Evolutionary conservation across 306 rosid genomes (phyloP), one percentile per base, ranked within the genome.

Genomic region (Trifolium repens): DNA sequence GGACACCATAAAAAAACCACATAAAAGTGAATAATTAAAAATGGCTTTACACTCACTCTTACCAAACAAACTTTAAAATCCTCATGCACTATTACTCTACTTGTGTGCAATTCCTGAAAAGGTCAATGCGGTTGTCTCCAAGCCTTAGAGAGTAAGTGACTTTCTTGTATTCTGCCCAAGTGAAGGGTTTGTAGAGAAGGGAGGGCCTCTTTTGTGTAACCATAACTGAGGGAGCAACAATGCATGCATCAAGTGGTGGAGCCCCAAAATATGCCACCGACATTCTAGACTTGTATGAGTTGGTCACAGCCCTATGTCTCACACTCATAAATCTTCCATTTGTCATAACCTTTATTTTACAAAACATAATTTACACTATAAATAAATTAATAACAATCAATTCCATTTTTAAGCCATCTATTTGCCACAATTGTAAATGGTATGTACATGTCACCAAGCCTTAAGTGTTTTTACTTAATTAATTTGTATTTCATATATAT

Each of bases 151-250:
- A 87, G 89, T 79, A 79, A 2, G 86, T 42, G 44, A 80, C 77
- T 78, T 84, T 89, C 89, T 89, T 93, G 77, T 89, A 93, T 7
- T 90, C 94, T 2, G 81, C 94, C 96, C 96, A 93, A 58, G 93
- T 93, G 83, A 93, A 89, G 0, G 91, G 81, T 32, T 80, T 82
- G 78, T 72, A 93, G 54, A 86, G 74, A 9, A 74, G 77, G 59
- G 79, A 75, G 43, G 89, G 90, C 63, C 76, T 79, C 65, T 84
- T 82, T 0, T 86, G 77, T 8, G 83, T 72, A 12, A 86, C 86
- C 85, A 87, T 50, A 61, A 80, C 85, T 13, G 92, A 78, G 0
- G 83, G 89, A 68, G 89, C 85, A 40, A 42, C 83, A 7, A 93
- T 73, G 72, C 57, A 40, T 1, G 88, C 83, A 67, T 79, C 39